Conservation (phyloP, 2,329 filamentous ascomycete genomes). For the Penicillium palitans region DNA sequence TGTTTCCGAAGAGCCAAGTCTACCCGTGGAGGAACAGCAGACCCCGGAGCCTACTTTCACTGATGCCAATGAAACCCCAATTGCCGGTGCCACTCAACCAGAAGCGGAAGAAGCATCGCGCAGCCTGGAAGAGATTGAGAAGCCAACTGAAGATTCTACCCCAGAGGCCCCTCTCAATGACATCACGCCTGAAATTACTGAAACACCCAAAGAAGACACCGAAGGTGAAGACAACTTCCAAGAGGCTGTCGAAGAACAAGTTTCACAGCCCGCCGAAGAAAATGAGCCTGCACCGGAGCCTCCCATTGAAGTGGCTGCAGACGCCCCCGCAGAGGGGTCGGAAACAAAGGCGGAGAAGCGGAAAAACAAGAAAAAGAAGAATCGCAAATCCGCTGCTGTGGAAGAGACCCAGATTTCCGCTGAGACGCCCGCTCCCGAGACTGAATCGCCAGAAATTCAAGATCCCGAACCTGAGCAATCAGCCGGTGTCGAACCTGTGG, state of each 20-base stretch:
- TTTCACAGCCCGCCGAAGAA: not conserved
- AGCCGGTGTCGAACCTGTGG: slow-evolving; percentile 3
- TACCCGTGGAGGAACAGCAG: not conserved
- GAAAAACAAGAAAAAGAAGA: slow-evolving; percentile 27
- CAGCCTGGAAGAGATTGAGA: not conserved
- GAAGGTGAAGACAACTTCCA: slow-evolving; percentile 19
- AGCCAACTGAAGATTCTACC: slow-evolving; percentile 3
- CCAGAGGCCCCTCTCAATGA: slow-evolving; percentile 1
- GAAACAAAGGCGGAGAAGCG: slow-evolving; percentile 20
- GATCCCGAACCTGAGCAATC: slow-evolving; percentile 12
- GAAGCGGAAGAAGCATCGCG: not conserved
- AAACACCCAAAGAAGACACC: slow-evolving; percentile 16
- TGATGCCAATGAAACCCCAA: slow-evolving; percentile 3
- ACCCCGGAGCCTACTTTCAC: not conserved
- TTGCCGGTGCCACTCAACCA: not conserved
- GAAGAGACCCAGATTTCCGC: slow-evolving; percentile 12
- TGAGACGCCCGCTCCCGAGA: slow-evolving; percentile 6
- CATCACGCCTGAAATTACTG: not conserved
- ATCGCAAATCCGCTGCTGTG: slow-evolving; percentile 21
- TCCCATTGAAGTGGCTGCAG: not conserved
- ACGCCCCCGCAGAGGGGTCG: slow-evolving; percentile 3
- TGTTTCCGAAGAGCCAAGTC: not conserved
- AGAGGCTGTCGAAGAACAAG: slow-evolving; percentile 22
- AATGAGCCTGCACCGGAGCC: not conserved
- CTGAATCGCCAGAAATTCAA: slow-evolving; percentile 4